Evolutionary conservation across 805 yeast species (phyloP).

Genomic region (Zygosaccharomyces siamensis): DNA sequence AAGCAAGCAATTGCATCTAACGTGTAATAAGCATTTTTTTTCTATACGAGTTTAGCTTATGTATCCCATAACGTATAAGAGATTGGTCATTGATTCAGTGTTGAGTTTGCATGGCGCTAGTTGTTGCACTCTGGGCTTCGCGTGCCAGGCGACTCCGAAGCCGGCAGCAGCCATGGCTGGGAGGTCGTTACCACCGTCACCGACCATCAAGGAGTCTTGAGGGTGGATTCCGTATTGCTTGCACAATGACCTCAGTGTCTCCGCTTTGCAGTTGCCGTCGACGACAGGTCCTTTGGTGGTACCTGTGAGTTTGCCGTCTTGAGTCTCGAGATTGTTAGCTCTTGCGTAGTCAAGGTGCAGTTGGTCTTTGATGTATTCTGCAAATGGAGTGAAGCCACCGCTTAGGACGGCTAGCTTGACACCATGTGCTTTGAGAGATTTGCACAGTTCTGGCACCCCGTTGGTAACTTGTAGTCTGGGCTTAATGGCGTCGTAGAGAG

Average conservation of each 20-base stretch:
- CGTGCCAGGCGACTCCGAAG: constrained; percentile 95
- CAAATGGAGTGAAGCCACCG: constrained; percentile 93
- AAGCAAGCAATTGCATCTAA: constrained; percentile 58
- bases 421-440: constrained; percentile 55
- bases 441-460: constrained; percentile 73
- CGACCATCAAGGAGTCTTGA: constrained; percentile 68
- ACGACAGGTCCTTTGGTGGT: constrained; percentile 74
- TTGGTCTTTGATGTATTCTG: constrained; percentile 61
- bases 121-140: constrained; percentile 85
- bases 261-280: constrained; percentile 80
- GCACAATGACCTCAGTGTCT: constrained; percentile 59
- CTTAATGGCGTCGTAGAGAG: constrained; percentile 76
- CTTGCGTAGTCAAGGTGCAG: constrained; percentile 80
- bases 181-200: constrained; percentile 96
- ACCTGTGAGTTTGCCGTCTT: constrained; percentile 58
- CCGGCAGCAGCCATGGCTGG: constrained; percentile 91
- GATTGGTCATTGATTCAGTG: constrained; percentile 64
- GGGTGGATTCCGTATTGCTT: constrained; percentile 48
- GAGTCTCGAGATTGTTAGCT: constrained; percentile 67
- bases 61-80: constrained; percentile 75
- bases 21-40: constrained; percentile 35
- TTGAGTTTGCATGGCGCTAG: constrained; percentile 81
- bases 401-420: constrained; percentile 79
- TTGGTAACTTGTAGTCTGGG: constrained; percentile 67
- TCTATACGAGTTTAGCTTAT: not conserved